Conservation (phyloP, 768 basidiomycete species). For the Fomitopsis serialis region DNA sequence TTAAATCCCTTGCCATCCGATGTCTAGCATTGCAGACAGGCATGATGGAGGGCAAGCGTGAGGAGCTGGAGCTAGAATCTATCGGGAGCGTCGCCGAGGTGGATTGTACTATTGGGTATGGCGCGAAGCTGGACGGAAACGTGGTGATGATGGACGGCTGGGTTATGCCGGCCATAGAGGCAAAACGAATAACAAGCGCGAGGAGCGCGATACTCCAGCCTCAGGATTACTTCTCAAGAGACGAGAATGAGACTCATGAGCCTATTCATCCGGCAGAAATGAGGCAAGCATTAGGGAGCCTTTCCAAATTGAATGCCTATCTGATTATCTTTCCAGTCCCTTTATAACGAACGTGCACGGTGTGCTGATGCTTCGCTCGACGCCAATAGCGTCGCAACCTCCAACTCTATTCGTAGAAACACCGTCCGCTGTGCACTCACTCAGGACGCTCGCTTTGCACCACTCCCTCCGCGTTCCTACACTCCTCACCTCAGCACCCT, state of each 20-base stretch:
- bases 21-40: slow-evolving; percentile 74
- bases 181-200: slow-evolving; percentile 47
- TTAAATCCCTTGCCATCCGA: slow-evolving; percentile 65
- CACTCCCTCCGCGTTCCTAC: slow-evolving; percentile 68
- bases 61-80: slow-evolving; percentile 53
- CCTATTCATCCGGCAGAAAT: slow-evolving; percentile 43
- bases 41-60: slow-evolving; percentile 74
- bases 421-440: slow-evolving; percentile 47
- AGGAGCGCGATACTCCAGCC: slow-evolving; percentile 38
- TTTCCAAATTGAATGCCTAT: not conserved
- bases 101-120: slow-evolving; percentile 63
- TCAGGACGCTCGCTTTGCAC: slow-evolving; percentile 59
- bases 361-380: slow-evolving; percentile 52
- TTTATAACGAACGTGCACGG: slow-evolving; percentile 60
- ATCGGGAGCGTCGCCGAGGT: slow-evolving; percentile 54
- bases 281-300: slow-evolving; percentile 37
- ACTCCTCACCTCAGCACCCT: slow-evolving; percentile 80
- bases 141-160: slow-evolving; percentile 62
- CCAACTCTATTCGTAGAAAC: slow-evolving; percentile 51
- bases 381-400: slow-evolving; percentile 18
- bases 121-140: slow-evolving; percentile 41
- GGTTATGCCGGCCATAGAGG: slow-evolving; percentile 73
- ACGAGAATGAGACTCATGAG: slow-evolving; percentile 28
- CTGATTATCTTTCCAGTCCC: slow-evolving; percentile 36
- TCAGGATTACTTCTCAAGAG: slow-evolving; percentile 41